phyloP scores from a whole-genome alignment of 768 basidiomycete species.

The Scleroderma bovista region DNA sequence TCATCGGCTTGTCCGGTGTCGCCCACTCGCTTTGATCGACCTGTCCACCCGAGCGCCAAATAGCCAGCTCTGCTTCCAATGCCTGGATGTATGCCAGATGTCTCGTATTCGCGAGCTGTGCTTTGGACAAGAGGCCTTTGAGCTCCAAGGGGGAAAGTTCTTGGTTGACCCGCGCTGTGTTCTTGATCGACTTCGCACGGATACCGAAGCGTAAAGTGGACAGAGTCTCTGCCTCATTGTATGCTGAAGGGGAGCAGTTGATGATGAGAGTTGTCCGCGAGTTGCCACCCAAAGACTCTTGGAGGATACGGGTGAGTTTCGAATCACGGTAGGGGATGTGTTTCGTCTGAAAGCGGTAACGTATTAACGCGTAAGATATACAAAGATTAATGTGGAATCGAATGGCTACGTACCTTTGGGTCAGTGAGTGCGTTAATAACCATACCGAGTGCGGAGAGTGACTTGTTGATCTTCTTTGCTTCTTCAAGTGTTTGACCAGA shows the following conservation, averaged over 20 bases:
- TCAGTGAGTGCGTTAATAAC: conserved; percentile 99
- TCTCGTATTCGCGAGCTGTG: conserved; percentile 76
- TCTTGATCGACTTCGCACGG: conserved; percentile 99
- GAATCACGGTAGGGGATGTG: conserved; percentile 99
- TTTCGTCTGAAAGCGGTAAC: conserved; percentile 55
- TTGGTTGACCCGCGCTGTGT: conserved; percentile 96
- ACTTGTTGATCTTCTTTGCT: conserved; percentile 99
- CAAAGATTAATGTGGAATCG: neutral
- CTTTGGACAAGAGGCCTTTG: conserved; percentile 86
- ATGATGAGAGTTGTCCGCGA: conserved; percentile 97
- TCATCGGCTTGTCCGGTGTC: conserved; percentile 50
- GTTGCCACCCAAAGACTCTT: conserved; percentile 97
- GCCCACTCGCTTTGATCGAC: conserved; percentile 87
- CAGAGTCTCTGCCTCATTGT: conserved; percentile 95
- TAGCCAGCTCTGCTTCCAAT: conserved; percentile 84
- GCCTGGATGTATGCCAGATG: conserved; percentile 84
- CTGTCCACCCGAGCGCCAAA: conserved; percentile 83
- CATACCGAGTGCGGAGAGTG: conserved; percentile 95
- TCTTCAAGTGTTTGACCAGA: conserved; percentile 98
- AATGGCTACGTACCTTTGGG: conserved; percentile 60
- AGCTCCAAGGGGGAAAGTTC: conserved; percentile 95
- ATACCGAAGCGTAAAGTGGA: conserved; percentile 99
- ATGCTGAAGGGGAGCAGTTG: conserved; percentile 96
- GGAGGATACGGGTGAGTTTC: conserved; percentile 96
- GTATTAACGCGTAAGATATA: neutral